These are phyloP conservation scores for Monosporozyma servazzii DNA, from an alignment of 805 yeast species.

Conservation along the genomic window DNA sequence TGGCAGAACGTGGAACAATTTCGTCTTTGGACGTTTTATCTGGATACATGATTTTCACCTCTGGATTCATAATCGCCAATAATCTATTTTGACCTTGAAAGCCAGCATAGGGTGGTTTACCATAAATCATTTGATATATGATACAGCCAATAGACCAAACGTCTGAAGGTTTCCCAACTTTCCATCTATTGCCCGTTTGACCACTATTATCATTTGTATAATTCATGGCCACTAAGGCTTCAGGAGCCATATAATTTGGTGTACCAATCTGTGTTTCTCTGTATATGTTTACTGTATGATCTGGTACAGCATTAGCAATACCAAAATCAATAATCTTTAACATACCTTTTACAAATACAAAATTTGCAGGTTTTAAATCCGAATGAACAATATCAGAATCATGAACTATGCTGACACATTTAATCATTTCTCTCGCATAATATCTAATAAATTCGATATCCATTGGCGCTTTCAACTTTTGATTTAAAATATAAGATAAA, in stretches of 20 bases:
- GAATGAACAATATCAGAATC: constrained; percentile 77
- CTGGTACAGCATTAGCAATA: constrained; percentile 88
- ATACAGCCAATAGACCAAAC: constrained; percentile 98
- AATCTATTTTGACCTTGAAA: constrained; percentile 70
- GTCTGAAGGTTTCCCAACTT: constrained; percentile 90
- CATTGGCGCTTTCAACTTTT: constrained; percentile 37
- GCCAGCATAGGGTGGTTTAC: constrained; percentile 80
- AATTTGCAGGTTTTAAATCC: constrained; percentile 65
- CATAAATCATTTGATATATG: constrained; percentile 89
- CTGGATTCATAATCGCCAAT: constrained; percentile 80
- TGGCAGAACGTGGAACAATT: constrained; percentile 53
- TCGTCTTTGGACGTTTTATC: constrained; percentile 50
- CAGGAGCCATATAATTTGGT: constrained; percentile 97
- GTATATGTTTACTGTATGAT: constrained; percentile 81
- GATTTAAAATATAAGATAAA: constrained; percentile 67
- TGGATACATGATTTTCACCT: constrained; percentile 60
- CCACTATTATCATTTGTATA: constrained; percentile 11
- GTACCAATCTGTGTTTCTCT: constrained; percentile 91
- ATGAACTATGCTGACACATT: constrained; percentile 85
- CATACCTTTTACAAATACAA: constrained; percentile 71
- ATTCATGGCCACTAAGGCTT: constrained; percentile 61
- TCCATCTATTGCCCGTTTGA: constrained; percentile 36
- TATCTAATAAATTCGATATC: constrained; percentile 72
- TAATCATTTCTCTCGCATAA: constrained; percentile 67
- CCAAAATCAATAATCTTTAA: constrained; percentile 93